Evolutionary conservation across 257 asterid genomes (phyloP).

Genomic region (Scutellaria galericulata): DNA sequence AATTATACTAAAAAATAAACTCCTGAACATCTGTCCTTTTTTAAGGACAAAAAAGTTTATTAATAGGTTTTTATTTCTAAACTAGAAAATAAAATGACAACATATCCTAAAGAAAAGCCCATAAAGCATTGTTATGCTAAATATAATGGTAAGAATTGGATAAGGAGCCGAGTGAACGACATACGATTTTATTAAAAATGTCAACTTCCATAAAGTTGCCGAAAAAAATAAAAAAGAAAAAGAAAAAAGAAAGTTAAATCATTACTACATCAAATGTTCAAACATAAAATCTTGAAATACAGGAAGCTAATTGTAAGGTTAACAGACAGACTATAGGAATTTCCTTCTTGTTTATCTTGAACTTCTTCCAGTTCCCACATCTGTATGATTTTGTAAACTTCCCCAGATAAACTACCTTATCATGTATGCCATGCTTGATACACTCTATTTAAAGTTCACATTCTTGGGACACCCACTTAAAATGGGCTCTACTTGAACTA

Average conservation of each 20-base stretch:
- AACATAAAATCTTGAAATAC: background rate
- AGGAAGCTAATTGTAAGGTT: conserved; percentile 2
- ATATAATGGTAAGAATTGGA: background rate
- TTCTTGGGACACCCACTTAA: conserved; percentile 23
- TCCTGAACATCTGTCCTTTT: conserved; percentile 14
- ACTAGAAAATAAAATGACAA: background rate
- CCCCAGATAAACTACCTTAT: no score
- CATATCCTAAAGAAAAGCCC: conserved; percentile 19
- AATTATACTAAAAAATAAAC: background rate
- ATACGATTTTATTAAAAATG: background rate
- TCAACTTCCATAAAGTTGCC: background rate
- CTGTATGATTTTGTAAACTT: no score
- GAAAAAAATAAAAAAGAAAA: background rate
- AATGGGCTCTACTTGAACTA: conserved; percentile 10
- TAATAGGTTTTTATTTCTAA: background rate
- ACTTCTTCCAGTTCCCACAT: background rate
- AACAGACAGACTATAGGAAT: background rate
- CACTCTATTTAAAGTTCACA: conserved; percentile 24
- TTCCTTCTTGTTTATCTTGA: background rate
- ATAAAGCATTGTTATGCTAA: background rate
- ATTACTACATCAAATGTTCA: conserved; percentile 11
- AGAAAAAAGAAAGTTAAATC: background rate
- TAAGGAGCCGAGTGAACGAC: conserved; percentile 17
- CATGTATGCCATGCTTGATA: conserved; percentile 25
- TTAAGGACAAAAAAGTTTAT: background rate